Evolutionary conservation across 2,329 filamentous ascomycete species (phyloP).

Genomic region (Colletotrichum melonis): DNA sequence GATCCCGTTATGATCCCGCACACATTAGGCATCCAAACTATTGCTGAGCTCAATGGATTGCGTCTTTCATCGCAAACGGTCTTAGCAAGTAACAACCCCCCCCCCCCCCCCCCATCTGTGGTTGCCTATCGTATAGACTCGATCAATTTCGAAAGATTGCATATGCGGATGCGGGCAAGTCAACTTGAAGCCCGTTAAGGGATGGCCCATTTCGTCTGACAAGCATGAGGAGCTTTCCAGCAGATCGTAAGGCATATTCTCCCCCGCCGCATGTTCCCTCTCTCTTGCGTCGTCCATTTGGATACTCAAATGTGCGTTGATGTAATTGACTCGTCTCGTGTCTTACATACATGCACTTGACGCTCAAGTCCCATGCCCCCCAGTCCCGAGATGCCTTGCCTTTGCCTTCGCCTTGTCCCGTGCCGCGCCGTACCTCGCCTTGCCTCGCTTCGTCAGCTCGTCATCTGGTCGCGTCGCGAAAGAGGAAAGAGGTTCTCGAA

Average conservation of each 20-base stretch:
- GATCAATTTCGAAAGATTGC: neutral
- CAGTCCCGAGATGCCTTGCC: neutral
- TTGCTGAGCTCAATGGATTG: neutral
- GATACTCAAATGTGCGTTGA: neutral
- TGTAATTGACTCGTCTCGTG: neutral
- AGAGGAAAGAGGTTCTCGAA: too few relatives aligned
- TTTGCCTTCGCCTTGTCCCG: neutral
- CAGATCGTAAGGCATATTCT: neutral
- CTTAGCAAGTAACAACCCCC: neutral
- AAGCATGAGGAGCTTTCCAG: neutral
- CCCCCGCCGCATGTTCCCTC: neutral
- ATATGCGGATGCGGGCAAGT: slow-evolving; percentile 14
- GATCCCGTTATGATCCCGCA: neutral
- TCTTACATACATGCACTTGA: neutral
- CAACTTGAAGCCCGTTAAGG: neutral
- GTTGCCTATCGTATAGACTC: neutral
- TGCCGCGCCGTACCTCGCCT: neutral
- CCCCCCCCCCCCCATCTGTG: neutral
- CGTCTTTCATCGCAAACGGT: neutral
- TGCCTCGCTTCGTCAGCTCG: neutral
- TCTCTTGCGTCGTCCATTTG: neutral
- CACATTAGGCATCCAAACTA: neutral
- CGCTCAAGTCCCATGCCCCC: neutral
- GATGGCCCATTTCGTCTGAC: neutral
- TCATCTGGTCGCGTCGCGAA: neutral